A percentile compares a stretch with the other conserved stretches of the same genome.
These are phyloP conservation scores for Mucor plumbeus DNA, from an alignment of 371 early-diverging fungal genomes.

Conservation along the genomic window DNA sequence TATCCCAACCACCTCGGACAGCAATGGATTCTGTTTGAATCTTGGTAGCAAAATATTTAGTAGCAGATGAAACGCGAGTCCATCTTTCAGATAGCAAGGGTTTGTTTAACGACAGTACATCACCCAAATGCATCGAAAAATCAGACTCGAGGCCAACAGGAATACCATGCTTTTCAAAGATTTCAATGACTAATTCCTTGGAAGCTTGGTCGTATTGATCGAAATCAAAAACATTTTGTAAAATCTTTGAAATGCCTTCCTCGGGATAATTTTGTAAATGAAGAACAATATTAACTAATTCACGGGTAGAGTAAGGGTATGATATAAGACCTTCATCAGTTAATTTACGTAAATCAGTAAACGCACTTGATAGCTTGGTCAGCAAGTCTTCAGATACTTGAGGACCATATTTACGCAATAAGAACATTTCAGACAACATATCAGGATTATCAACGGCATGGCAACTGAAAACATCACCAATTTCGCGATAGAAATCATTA, in stretches of 20 bases:
- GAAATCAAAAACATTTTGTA: slow-evolving; percentile 87
- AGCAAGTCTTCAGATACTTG: slow-evolving; percentile 72
- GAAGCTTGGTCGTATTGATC: slow-evolving; percentile 76
- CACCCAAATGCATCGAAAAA: slow-evolving; percentile 70
- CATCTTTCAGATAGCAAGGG: slow-evolving; percentile 68
- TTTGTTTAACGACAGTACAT: slow-evolving; percentile 54
- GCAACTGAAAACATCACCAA: slow-evolving; percentile 80
- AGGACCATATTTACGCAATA: slow-evolving; percentile 78
- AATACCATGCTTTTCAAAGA: slow-evolving; percentile 82
- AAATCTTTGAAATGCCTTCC: slow-evolving; percentile 74
- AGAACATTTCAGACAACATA: slow-evolving; percentile 72
- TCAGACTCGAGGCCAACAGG: slow-evolving; percentile 77
- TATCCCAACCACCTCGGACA: slow-evolving; percentile 69
- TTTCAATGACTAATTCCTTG: slow-evolving; percentile 71
- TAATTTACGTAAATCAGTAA: slow-evolving; percentile 75
- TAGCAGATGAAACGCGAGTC: slow-evolving; percentile 44
- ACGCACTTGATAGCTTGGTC: slow-evolving; percentile 70
- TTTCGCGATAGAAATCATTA: slow-evolving; percentile 86
- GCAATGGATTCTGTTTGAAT: slow-evolving; percentile 40
- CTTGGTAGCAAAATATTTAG: slow-evolving; percentile 15
- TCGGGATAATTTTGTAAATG: slow-evolving; percentile 78
- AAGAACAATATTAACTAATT: slow-evolving; percentile 80
- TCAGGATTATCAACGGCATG: slow-evolving; percentile 88
- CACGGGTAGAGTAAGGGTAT: slow-evolving; percentile 90
- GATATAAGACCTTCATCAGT: slow-evolving; percentile 81